These are phyloP conservation scores for Xylaria sp. DNA, from an alignment of 2,329 filamentous ascomycete genomes.

Conservation along the genomic window DNA sequence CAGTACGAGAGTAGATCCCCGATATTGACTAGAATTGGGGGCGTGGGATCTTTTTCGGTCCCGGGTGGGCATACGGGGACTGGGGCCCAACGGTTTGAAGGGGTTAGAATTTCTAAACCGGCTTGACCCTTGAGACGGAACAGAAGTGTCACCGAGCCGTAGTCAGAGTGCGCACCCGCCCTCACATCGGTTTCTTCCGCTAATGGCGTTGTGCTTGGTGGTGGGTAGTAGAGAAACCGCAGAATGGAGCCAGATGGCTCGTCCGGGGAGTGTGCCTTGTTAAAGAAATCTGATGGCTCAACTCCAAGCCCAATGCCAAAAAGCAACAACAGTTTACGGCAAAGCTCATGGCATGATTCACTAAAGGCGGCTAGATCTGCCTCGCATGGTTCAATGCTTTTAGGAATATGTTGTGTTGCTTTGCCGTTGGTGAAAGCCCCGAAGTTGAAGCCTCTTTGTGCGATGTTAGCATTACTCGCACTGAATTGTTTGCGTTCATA, in stretches of 20 bases:
- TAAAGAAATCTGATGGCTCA: conserved; percentile 59
- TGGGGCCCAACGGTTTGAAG: conserved; percentile 60
- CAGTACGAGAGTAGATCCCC: conserved; percentile 77
- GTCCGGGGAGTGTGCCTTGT: conserved; percentile 53
- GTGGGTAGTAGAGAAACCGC: conserved; percentile 76
- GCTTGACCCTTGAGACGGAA: conserved; percentile 87
- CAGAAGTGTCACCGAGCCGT: conserved; percentile 73
- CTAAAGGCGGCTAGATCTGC: conserved; percentile 70
- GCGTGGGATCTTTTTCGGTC: conserved; percentile 62
- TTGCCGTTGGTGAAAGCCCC: conserved; percentile 73
- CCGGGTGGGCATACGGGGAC: conserved; percentile 70
- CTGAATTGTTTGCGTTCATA: neutral
- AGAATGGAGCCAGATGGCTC: conserved; percentile 64
- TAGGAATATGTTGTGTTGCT: conserved; percentile 78
- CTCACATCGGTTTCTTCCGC: conserved; percentile 68
- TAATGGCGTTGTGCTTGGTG: conserved; percentile 49
- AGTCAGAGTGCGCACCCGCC: conserved; percentile 91
- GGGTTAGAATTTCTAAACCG: conserved; percentile 80
- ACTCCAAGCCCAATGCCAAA: conserved; percentile 77
- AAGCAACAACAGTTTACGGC: conserved; percentile 73
- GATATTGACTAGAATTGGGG: conserved; percentile 83
- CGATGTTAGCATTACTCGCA: conserved; percentile 13
- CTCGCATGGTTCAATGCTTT: conserved; percentile 64
- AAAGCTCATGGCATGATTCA: conserved; percentile 72
- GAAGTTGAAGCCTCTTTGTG: conserved; percentile 87